Base-by-base conservation (phyloP, 2,329 filamentous ascomycete genomes). In the Penicillium sp. region DNA sequence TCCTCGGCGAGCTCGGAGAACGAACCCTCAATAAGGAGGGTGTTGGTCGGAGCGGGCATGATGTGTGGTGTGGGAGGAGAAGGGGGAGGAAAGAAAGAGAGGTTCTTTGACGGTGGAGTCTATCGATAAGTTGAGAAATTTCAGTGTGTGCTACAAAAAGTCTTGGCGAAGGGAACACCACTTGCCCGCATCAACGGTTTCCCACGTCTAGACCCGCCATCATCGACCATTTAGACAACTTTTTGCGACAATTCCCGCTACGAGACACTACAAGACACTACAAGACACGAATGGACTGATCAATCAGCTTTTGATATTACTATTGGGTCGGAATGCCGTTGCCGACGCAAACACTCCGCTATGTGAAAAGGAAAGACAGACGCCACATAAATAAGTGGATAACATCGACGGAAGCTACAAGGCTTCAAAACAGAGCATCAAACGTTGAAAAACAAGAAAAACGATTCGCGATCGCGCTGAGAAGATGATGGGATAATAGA, bases 1-100 rank as follows among this genome's bases (percentile, higher is more conserved):
- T 98, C 93, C 73, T 88, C 85, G 66, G 88, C 85, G 69, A 96
- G 85, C 77, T 97, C 93, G 72, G 90, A 84, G 73, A 96, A 95
- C 66, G 83, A 82, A 72, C 93, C 93, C 79, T 98, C 93, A 73
- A 98, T 83, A 63, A 85, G 76, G 63, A 84, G 79, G 66, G 81
- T 83, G 60, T 78, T 84, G 52, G 79, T 76, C 55, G 81, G 76
- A 62, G 75, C 79, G 57, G 81, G 79, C 81, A 84, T 84, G 61
- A 50, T 66, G 47, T 44, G 49, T 47, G 47, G 49, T 45, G 51
- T 52, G 44, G 50, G 52, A 51, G 54, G 55, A 56, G 42, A 52
- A 53, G 46, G 54, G 47, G 53, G 47, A 46, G 55, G 52, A 10
- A 48, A 51, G 47, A 43, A 48, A 51, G 46, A 44, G 47, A 53